A percentile compares a stretch with the other conserved stretches of the same genome.
These are phyloP conservation scores for Kodamaea plutei DNA, from an alignment of 1,139 yeast genomes.

Conservation along the genomic window DNA sequence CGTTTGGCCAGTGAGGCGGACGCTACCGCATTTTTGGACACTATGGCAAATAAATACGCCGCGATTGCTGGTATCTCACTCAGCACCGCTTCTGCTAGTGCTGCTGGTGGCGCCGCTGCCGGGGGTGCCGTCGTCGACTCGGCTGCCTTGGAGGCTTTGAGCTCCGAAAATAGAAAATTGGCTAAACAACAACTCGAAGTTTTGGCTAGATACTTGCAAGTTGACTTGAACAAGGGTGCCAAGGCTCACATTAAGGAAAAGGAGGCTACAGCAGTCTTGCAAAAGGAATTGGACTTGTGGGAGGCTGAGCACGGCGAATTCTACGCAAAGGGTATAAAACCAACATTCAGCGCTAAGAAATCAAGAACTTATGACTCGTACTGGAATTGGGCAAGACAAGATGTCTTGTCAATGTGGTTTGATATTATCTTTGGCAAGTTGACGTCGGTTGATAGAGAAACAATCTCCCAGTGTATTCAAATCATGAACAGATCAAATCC, in stretches of 20 bases:
- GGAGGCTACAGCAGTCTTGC: slow-evolving; percentile 79
- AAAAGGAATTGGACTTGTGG: slow-evolving; percentile 89
- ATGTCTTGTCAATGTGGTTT: slow-evolving; percentile 86
- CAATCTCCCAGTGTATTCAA: slow-evolving; percentile 92
- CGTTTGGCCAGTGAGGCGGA: slow-evolving; percentile 85
- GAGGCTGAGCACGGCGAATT: slow-evolving; percentile 93
- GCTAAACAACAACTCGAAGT: slow-evolving; percentile 96
- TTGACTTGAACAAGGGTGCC: slow-evolving; percentile 88
- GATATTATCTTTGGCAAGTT: slow-evolving; percentile 94
- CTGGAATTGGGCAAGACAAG: slow-evolving; percentile 99
- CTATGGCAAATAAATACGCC: slow-evolving; percentile 81
- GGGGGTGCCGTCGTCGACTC: slow-evolving; percentile 92
- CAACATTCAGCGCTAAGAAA: slow-evolving; percentile 85
- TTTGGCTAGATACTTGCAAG: slow-evolving; percentile 88
- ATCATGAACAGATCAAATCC: slow-evolving; percentile 98
- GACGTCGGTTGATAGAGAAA: slow-evolving; percentile 88
- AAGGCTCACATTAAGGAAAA: slow-evolving; percentile 82
- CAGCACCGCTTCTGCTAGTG: slow-evolving; percentile 56
- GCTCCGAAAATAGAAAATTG: slow-evolving; percentile 82
- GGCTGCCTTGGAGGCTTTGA: slow-evolving; percentile 92
- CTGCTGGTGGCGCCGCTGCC: slow-evolving; percentile 50
- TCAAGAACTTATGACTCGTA: slow-evolving; percentile 96
- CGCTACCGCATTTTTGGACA: slow-evolving; percentile 85
- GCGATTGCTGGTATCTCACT: slow-evolving; percentile 74
- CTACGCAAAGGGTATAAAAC: slow-evolving; percentile 87